These are phyloP conservation scores for Phytophthora crassamura DNA, from an alignment of 352 stramenopile species.

Conservation along the genomic window DNA sequence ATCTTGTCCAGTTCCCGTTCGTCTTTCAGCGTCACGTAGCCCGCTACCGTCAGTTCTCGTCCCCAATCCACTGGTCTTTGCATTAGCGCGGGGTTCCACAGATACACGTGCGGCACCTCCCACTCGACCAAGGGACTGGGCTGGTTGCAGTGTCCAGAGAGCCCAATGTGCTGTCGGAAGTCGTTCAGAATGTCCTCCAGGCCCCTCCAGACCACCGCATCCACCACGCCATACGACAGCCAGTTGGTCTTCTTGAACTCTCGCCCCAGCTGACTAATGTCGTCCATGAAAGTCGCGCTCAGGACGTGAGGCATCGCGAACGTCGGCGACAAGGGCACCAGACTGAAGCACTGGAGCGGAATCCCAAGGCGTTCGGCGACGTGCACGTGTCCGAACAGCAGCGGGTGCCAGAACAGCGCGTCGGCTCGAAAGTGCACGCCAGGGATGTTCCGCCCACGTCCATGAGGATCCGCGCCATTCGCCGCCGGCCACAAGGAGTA, in stretches of 20 bases:
- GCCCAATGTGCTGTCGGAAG: conserved; percentile 48
- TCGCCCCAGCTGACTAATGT: conserved; percentile 30
- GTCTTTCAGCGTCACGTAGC: conserved; percentile 46
- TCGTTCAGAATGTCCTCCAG: conserved; percentile 45
- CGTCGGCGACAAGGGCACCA: conserved; percentile 46
- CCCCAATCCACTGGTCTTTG: conserved; percentile 51
- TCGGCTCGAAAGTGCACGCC: conserved; percentile 52
- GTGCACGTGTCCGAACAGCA: conserved; percentile 47
- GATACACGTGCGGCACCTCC: conserved; percentile 52
- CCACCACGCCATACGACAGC: conserved; percentile 50
- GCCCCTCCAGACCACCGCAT: conserved; percentile 43
- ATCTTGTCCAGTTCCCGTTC: conserved; percentile 37
- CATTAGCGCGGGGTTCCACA: conserved; percentile 49
- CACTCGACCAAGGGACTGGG: conserved; percentile 46
- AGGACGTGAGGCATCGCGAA: conserved; percentile 54
- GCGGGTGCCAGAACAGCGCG: conserved; percentile 47
- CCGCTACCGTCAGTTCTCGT: conserved; percentile 45
- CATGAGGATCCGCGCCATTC: conserved; percentile 36
- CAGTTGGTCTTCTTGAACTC: conserved; percentile 47
- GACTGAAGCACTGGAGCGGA: conserved; percentile 50
- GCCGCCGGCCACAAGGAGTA: conserved; percentile 48
- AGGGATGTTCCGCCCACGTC: conserved; percentile 31
- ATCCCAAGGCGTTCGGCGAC: conserved; percentile 55
- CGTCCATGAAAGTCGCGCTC: conserved; percentile 38
- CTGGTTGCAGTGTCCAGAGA: conserved; percentile 36